Percentiles rank a stretch among this genome's conserved stretches.
Evolutionary conservation across 2,329 filamentous ascomycete genomes (phyloP).

Genomic region (Ceratocystis cacaofunesta): DNA sequence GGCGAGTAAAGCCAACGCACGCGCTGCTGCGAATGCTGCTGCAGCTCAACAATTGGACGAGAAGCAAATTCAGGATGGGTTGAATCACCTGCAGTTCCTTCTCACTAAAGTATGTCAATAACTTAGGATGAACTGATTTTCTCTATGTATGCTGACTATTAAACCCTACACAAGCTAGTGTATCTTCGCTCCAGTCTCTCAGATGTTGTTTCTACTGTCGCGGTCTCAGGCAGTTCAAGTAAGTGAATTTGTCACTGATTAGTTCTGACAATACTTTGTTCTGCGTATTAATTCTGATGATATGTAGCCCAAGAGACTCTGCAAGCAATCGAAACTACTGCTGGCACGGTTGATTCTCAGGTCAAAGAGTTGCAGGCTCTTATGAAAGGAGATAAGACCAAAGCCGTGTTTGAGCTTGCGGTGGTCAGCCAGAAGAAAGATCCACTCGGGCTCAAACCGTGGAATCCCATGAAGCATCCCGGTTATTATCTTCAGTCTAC

Average conservation of each 20-base stretch:
- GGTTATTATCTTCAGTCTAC: slow-evolving; percentile 32
- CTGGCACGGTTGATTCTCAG: slow-evolving; percentile 8
- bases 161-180: slow-evolving; percentile 10
- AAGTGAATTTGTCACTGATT: background rate
- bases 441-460: slow-evolving; percentile 41
- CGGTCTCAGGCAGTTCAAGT: slow-evolving; percentile 10
- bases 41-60: slow-evolving; percentile 12
- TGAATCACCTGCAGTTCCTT: slow-evolving; percentile 16
- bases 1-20: slow-evolving; percentile 15
- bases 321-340: slow-evolving; percentile 24
- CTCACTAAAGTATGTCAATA: slow-evolving; percentile 14
- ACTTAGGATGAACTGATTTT: background rate
- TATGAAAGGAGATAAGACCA: slow-evolving; percentile 33
- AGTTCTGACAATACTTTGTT: background rate
- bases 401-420: slow-evolving; percentile 37
- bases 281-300: background rate
- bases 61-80: slow-evolving; percentile 14
- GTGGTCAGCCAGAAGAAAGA: slow-evolving; percentile 39
- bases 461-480: slow-evolving; percentile 44
- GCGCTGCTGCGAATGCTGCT: slow-evolving; percentile 11
- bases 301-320: slow-evolving; percentile 30
- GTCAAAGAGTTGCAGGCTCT: slow-evolving; percentile 36
- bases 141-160: background rate
- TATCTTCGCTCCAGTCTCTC: slow-evolving; percentile 16
- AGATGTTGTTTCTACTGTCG: slow-evolving; percentile 14